Evolutionary conservation across 148 eudicot species (phyloP).

Genomic region (Rheum nobile): DNA sequence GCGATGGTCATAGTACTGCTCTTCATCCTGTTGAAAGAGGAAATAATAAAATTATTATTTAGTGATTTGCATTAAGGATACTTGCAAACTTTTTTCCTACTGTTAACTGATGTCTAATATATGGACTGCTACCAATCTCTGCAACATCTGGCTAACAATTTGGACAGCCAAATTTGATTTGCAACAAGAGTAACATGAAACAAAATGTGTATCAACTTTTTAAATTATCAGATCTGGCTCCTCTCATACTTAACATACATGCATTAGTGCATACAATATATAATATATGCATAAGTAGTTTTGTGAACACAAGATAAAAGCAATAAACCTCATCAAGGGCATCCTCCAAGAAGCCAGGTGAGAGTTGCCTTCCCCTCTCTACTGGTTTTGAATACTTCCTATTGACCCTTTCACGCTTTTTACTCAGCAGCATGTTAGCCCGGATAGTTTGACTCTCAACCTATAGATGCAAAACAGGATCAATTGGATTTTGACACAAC

Average conservation of each 20-base stretch:
- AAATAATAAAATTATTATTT: not conserved
- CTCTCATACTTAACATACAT: not conserved
- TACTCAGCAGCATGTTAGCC: slow-evolving; percentile 63
- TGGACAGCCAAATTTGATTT: not conserved
- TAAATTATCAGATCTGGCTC: not conserved
- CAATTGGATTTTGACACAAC: slow-evolving; percentile 1
- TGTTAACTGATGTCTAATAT: not conserved
- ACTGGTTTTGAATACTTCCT: slow-evolving; percentile 64
- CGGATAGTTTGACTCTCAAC: slow-evolving; percentile 82
- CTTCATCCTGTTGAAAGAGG: slow-evolving; percentile 54
- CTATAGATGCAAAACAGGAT: slow-evolving; percentile 26
- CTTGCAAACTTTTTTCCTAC: not conserved
- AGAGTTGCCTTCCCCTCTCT: slow-evolving; percentile 86
- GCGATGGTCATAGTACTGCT: slow-evolving; percentile 59
- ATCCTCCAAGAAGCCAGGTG: slow-evolving; percentile 96
- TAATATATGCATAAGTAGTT: not conserved
- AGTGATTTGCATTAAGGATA: not conserved
- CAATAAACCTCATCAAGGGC: slow-evolving; percentile 67
- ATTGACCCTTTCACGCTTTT: slow-evolving; percentile 82
- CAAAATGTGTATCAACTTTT: not conserved
- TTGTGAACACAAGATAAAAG: not conserved
- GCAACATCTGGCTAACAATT: not conserved
- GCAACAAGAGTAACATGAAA: not conserved
- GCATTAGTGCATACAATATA: not conserved
- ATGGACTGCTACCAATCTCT: too few relatives aligned